Percentiles rank a stretch among this genome's conserved stretches.
phyloP scores from a whole-genome alignment of 2,329 filamentous ascomycete species.

The Sporothrix curviconia region DNA sequence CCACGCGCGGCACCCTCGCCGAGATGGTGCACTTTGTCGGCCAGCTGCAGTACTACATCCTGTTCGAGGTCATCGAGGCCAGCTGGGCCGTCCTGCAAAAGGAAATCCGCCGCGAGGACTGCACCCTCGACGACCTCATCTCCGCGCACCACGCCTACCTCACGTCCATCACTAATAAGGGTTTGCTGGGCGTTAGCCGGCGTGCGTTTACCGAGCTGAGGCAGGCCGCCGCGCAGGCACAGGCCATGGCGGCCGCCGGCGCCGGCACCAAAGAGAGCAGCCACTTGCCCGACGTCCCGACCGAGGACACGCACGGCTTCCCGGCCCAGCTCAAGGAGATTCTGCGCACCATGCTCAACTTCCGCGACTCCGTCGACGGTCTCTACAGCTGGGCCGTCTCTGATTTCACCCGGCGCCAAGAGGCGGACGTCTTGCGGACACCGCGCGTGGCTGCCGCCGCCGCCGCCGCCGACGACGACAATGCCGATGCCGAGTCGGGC shows the following conservation, averaged over 20 bases:
- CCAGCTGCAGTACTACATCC: constrained; percentile 95
- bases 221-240: constrained; percentile 26
- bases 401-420: constrained; percentile 88
- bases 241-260: constrained; percentile 59
- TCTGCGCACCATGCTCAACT: constrained; percentile 85
- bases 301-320: constrained; percentile 69
- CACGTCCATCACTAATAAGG: constrained; percentile 91
- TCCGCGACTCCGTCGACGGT: constrained; percentile 87
- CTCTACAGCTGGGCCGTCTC: constrained; percentile 92
- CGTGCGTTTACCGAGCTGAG: constrained; percentile 33
- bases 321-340: constrained; percentile 88
- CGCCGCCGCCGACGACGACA: constrained; percentile 20
- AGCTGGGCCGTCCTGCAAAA: constrained; percentile 88
- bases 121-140: constrained; percentile 92
- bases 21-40: constrained; percentile 99
- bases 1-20: constrained; percentile 76
- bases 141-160: constrained; percentile 86
- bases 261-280: constrained; percentile 28
- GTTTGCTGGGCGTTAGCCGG: constrained; percentile 70
- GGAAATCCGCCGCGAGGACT: constrained; percentile 70
- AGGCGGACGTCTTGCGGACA: constrained; percentile 62
- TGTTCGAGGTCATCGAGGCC: constrained; percentile 96
- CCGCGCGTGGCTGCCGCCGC: constrained; percentile 16
- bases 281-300: constrained; percentile 33
- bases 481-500: constrained; percentile 56